Conservation (phyloP, 1,284 basidiomycete genomes). For the Kwoniella shivajii region DNA sequence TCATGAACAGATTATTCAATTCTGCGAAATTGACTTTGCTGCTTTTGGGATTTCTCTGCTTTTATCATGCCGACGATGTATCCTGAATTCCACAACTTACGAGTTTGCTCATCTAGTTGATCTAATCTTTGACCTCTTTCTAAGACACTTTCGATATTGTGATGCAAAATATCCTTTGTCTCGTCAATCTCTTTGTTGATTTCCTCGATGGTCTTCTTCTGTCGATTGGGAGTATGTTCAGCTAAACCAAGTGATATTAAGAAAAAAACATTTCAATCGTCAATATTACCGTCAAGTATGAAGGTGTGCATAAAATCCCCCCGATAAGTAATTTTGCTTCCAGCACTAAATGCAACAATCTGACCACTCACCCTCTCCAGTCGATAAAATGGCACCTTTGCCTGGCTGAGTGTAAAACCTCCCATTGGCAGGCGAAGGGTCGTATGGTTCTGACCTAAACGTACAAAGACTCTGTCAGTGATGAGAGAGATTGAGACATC, state of each 20-base stretch:
- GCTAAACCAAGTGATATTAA: too few species aligned
- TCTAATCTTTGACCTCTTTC: constrained; percentile 33
- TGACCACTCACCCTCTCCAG: background rate
- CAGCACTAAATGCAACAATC: too few species aligned
- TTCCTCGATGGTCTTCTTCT: too few species aligned
- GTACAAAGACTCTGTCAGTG: background rate
- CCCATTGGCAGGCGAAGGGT: background rate
- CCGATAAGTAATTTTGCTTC: too few species aligned
- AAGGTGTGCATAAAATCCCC: too few species aligned
- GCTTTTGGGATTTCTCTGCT: background rate
- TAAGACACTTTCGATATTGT: constrained; percentile 28
- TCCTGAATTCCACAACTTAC: constrained; percentile 25
- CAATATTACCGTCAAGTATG: too few species aligned
- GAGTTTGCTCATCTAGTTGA: constrained; percentile 27
- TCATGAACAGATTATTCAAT: too few species aligned
- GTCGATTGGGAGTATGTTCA: too few species aligned
- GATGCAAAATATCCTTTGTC: constrained; percentile 19
- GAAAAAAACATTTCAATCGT: too few species aligned
- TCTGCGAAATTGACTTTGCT: too few species aligned
- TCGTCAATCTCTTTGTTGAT: constrained; percentile 24
- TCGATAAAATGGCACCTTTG: background rate
- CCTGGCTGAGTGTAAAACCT: background rate
- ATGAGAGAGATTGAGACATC: background rate
- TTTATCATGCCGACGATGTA: too few species aligned
- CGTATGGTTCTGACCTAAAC: constrained; percentile 1